Conservation (phyloP, 768 basidiomycete genomes). For the Mycena alexandri region DNA sequence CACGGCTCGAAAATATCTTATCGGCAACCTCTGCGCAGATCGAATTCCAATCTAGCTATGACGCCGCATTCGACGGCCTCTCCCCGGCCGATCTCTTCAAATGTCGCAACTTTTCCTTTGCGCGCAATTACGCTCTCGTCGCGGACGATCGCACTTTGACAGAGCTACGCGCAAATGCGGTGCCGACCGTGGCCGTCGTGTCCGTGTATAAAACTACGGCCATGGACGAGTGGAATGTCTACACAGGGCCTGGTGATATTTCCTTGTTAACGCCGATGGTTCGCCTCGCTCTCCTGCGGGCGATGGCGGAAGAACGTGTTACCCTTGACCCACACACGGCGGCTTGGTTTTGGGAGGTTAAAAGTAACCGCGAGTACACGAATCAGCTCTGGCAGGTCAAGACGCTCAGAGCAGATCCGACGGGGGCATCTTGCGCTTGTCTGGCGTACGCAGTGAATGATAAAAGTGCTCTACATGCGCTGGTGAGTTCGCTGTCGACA, state of each 20-base stretch:
- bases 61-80: constrained; percentile 24
- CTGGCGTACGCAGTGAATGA: constrained; percentile 20
- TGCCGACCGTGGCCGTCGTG: constrained; percentile 28
- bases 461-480: constrained; percentile 19
- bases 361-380: neutral
- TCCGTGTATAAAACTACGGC: constrained; percentile 6
- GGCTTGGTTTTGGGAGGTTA: constrained; percentile 25
- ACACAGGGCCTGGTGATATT: constrained; percentile 31
- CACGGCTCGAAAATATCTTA: constrained; percentile 23
- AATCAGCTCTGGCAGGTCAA: constrained; percentile 25
- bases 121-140: constrained; percentile 24
- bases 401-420: constrained; percentile 26
- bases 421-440: constrained; percentile 25
- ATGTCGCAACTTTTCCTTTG: constrained; percentile 26
- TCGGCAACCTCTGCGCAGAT: constrained; percentile 2
- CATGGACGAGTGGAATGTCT: constrained; percentile 27
- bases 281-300: constrained; percentile 25
- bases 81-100: constrained; percentile 28
- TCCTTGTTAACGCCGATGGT: constrained; percentile 12
- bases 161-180: constrained; percentile 20
- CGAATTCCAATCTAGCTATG: constrained; percentile 20
- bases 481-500: constrained; percentile 13
- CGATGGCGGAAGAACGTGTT: constrained; percentile 26
- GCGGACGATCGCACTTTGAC: constrained; percentile 31
- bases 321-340: constrained; percentile 15